Evolutionary conservation across 176 grass and related monocot species (phyloP), one percentile per base, ranked within the genome.

Genomic region (Oryza officinalis): DNA sequence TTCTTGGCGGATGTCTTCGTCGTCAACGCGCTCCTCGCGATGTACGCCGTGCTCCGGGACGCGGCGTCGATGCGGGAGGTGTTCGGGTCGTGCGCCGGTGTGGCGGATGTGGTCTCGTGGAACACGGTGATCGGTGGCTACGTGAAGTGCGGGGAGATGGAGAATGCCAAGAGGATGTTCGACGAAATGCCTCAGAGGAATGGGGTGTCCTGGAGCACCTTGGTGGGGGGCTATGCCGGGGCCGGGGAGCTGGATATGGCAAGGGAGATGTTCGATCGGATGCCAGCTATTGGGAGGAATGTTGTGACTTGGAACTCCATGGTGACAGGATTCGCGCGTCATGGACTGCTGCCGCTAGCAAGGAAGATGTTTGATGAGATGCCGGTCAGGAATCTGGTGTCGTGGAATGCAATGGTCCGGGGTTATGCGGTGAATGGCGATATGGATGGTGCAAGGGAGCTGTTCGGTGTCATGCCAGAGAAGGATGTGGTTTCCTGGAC

Each of bases 351-450:
- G 33, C 69, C 84, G 0, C 17, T 95, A 57, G 93, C 90, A 5
- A 90, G 93, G 87, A 95, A 86, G 79, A 80, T 92, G 85, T 95
- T 95, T 20, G 79, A 95, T 23, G 93, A 92, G 38, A 95, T 92
- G 90, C 90, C 85, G 0, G 7, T 71, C 6, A 88, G 79, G 67
- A 95, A 92, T 78, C 45, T 90, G 27, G 82, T 95, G 2, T 92
- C 93, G 0, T 95, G 93, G 93, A 95, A 90, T 27, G 81, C 88
- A 17, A 92, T 95, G 79, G 63, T 95, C 15, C 73, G 80, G 2
- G 90, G 93, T 9, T 95, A 95, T 18, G 20, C 49, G 13, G n/a
- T 90, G 71, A 88, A 90, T 7, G 71, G 85, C 0, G 80, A 84
- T 28, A 90, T 95, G 79, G 82, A 78, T 57, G 75, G 63, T 2